phyloP scores from a whole-genome alignment of 1,284 basidiomycete species.

The Moesziomyces globuligerus region DNA sequence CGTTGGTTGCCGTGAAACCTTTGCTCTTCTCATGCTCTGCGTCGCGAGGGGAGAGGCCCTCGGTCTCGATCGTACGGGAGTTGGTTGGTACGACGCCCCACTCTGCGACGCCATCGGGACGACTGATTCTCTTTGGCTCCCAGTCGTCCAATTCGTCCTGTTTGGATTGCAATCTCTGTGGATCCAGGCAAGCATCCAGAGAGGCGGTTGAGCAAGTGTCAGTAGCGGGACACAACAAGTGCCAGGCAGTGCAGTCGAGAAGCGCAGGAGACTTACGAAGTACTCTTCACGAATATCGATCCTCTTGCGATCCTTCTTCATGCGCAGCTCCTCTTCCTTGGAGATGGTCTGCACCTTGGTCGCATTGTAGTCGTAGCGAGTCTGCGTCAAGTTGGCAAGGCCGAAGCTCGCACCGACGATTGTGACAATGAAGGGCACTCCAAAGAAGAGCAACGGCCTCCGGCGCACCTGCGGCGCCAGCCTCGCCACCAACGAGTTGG shows the following conservation, averaged over 20 bases:
- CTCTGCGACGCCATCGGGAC: conserved; percentile 84
- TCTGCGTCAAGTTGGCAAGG: conserved; percentile 84
- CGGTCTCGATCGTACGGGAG: conserved; percentile 25
- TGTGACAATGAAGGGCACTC: conserved; percentile 84
- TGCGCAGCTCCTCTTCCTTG: conserved; percentile 83
- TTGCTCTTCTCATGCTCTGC: conserved; percentile 20
- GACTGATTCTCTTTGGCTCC: conserved; percentile 84
- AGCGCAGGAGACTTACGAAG: conserved; percentile 70
- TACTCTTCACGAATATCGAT: conserved; percentile 96
- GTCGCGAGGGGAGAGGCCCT: conserved; percentile 68
- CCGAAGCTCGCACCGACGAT: conserved; percentile 90
- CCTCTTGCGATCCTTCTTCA: conserved; percentile 82
- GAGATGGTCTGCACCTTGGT: conserved; percentile 79
- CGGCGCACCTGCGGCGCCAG: conserved; percentile 61
- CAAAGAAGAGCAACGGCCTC: conserved; percentile 74
- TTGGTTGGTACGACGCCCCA: conserved; percentile 79
- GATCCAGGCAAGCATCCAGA: not conserved
- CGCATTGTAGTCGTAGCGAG: conserved; percentile 87
- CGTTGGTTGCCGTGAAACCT: conserved; percentile 22
- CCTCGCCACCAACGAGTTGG: conserved; percentile 24
- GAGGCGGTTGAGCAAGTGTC: not conserved
- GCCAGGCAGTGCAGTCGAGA: not conserved
- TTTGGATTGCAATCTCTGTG: conserved; percentile 69
- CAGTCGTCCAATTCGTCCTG: conserved; percentile 80
- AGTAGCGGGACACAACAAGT: not conserved